Conservation (phyloP, 176 grass and related monocot genomes). For the Paspalum notatum region DNA sequence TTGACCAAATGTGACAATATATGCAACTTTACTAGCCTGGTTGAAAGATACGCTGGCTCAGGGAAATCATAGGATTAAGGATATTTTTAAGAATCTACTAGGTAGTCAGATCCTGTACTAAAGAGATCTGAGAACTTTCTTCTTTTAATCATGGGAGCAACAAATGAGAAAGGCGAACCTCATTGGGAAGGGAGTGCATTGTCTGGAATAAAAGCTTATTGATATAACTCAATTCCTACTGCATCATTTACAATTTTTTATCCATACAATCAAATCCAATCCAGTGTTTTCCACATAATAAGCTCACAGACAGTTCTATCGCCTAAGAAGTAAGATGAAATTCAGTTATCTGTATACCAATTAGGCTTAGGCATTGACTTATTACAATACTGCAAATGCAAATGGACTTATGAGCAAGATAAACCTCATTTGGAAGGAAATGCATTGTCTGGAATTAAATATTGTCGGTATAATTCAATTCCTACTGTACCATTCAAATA, state of each 20-base stretch:
- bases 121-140: not conserved
- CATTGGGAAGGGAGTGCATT: too few species aligned
- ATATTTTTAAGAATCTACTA: not conserved
- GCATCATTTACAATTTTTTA: too few species aligned
- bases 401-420: not conserved
- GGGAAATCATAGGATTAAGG: not conserved
- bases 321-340: too few species aligned
- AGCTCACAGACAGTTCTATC: too few species aligned
- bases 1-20: not conserved
- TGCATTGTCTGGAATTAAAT: not conserved
- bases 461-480: not conserved
- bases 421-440: not conserved
- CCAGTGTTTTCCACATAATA: too few species aligned
- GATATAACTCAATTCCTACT: too few species aligned
- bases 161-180: not conserved
- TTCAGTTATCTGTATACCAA: too few species aligned
- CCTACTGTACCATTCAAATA: not conserved
- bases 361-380: too few species aligned
- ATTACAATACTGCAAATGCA: too few species aligned
- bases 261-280: too few species aligned
- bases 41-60: not conserved
- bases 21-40: not conserved
- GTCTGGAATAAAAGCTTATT: too few species aligned
- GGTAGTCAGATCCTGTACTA: not conserved
- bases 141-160: not conserved